phyloP scores from a whole-genome alignment of 2,329 filamentous ascomycete species.

The Colletotrichum incanum region DNA sequence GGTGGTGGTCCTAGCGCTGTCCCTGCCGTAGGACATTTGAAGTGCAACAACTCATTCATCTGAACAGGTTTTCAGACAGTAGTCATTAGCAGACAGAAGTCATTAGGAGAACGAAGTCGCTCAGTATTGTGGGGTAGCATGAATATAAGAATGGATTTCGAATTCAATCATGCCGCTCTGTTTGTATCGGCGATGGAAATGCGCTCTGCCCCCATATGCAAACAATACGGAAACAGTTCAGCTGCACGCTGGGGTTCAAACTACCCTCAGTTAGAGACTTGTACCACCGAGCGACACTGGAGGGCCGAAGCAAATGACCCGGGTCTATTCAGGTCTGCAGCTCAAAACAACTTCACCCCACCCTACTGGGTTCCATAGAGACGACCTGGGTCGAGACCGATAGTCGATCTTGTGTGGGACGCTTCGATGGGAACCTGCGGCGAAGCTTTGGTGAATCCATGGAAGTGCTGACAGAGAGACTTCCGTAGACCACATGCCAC shows the following conservation, averaged over 20 bases:
- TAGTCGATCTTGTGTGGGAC: background rate
- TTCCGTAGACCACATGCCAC: background rate
- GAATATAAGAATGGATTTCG: background rate
- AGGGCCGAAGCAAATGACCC: background rate
- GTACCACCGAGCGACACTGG: background rate
- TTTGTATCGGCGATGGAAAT: background rate
- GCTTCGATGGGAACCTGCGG: background rate
- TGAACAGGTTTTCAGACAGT: background rate
- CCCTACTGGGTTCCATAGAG: background rate
- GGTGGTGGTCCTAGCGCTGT: constrained; percentile 13
- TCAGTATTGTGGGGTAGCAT: background rate
- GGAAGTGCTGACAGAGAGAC: too few relatives aligned
- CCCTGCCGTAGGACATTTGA: background rate
- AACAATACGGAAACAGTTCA: too few relatives aligned
- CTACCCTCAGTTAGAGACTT: background rate
- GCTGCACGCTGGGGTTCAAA: background rate
- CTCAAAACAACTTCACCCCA: background rate
- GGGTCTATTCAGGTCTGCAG: too few relatives aligned
- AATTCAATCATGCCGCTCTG: too few relatives aligned
- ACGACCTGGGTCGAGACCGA: background rate
- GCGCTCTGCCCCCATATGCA: background rate
- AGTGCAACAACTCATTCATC: background rate
- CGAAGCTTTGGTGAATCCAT: background rate
- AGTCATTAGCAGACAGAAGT: background rate
- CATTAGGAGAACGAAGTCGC: background rate